These are phyloP conservation scores for Echites panduratus DNA, from an alignment of 257 asterid species.

Conservation along the genomic window DNA sequence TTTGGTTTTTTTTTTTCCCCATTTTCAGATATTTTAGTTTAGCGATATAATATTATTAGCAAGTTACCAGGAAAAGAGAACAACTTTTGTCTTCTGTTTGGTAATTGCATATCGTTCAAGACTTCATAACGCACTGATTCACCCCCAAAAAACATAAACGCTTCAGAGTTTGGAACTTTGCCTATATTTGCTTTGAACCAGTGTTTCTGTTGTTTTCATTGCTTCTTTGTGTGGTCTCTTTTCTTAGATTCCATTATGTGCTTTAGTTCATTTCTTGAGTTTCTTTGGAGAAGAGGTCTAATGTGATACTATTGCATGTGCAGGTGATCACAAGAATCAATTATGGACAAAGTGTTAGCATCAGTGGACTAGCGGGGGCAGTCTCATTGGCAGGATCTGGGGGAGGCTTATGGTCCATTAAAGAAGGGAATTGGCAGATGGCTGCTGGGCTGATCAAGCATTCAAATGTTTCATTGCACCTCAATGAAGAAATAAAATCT, in stretches of 20 bases:
- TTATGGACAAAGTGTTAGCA: conserved; percentile 85
- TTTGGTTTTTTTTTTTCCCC: neutral
- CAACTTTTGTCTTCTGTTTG: neutral
- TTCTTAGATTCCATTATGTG: neutral
- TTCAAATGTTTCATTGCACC: conserved; percentile 66
- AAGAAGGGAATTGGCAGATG: conserved; percentile 98
- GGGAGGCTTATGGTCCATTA: conserved; percentile 81
- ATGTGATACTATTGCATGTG: conserved; percentile 8
- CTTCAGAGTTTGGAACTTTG: neutral
- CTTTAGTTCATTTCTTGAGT: neutral
- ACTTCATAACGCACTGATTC: neutral
- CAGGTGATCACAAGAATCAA: conserved; percentile 94
- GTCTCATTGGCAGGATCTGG: conserved; percentile 96
- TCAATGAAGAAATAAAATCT: conserved; percentile 77
- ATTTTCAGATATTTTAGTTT: neutral
- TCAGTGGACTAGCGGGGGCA: conserved; percentile 94
- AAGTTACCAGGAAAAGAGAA: neutral
- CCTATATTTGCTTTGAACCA: neutral
- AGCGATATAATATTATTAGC: neutral
- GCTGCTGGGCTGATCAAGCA: conserved; percentile 73
- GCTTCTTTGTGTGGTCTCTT: neutral
- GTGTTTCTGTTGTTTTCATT: neutral
- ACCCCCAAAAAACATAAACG: no score
- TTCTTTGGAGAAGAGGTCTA: neutral
- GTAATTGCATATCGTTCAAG: neutral